phyloP scores from a whole-genome alignment of 345 rosid genomes.

The Lepidium didymum region DNA sequence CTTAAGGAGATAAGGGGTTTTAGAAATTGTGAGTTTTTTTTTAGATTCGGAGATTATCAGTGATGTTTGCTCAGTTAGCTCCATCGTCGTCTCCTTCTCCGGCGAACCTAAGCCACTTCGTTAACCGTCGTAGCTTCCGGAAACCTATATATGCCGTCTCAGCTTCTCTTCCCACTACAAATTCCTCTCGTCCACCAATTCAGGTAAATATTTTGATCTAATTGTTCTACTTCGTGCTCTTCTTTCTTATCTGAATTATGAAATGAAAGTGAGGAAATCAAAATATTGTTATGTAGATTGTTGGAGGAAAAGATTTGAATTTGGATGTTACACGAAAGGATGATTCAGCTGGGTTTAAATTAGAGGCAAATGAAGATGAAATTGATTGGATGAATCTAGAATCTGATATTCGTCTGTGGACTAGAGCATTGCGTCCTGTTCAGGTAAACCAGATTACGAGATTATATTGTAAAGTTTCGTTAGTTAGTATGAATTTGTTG shows the following conservation, averaged over 20 bases:
- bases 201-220: slow-evolving; percentile 37
- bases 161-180: slow-evolving; percentile 38
- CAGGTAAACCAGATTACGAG: slow-evolving; percentile 38
- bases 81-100: slow-evolving; percentile 32
- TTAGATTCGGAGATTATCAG: neutral
- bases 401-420: slow-evolving; percentile 71
- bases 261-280: neutral
- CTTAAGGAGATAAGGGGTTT: slow-evolving; percentile 13
- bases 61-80: slow-evolving; percentile 29
- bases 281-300: slow-evolving; percentile 35
- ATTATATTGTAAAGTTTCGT: neutral
- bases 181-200: slow-evolving; percentile 43
- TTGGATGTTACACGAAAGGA: slow-evolving; percentile 34
- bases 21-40: neutral
- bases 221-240: neutral
- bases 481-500: neutral
- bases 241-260: neutral
- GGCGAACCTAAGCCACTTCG: slow-evolving; percentile 20
- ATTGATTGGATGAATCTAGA: slow-evolving; percentile 67
- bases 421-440: slow-evolving; percentile 64
- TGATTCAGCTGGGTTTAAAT: slow-evolving; percentile 6
- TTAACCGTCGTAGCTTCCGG: slow-evolving; percentile 17
- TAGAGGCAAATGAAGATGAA: slow-evolving; percentile 34
- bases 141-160: slow-evolving; percentile 21
- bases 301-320: slow-evolving; percentile 47